phyloP scores from a whole-genome alignment of 768 basidiomycete species.

The Clathrus columnatus region DNA sequence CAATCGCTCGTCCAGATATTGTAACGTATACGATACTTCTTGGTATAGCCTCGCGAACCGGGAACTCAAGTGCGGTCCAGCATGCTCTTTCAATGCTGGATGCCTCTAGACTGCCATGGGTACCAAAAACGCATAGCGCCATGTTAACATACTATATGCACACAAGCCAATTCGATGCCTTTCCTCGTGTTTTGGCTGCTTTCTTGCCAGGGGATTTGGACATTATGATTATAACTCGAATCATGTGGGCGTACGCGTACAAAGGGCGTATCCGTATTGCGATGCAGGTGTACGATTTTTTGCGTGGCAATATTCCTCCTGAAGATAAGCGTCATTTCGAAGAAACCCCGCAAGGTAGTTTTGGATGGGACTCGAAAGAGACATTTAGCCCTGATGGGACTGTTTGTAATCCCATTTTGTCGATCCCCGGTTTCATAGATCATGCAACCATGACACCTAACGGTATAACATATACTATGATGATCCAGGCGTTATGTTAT shows the following conservation, averaged over 20 bases:
- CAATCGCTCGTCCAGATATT: conserved; percentile 44
- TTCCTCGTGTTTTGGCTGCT: conserved; percentile 46
- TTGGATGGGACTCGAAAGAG: conserved; percentile 1
- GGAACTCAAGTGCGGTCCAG: conserved; percentile 32
- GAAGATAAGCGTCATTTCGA: conserved; percentile 26
- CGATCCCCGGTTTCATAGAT: conserved; percentile 15
- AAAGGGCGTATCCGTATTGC: conserved; percentile 48
- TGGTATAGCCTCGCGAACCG: conserved; percentile 49
- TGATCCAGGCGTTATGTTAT: conserved; percentile 66
- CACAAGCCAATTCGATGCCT: conserved; percentile 38
- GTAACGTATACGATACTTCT: conserved; percentile 63
- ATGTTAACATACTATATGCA: conserved; percentile 48
- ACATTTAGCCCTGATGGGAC: neutral
- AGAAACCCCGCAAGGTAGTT: conserved; percentile 28
- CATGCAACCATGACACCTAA: conserved; percentile 41
- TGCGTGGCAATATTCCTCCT: conserved; percentile 44
- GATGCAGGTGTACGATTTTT: conserved; percentile 49
- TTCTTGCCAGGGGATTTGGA: conserved; percentile 52
- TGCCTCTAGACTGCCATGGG: conserved; percentile 45
- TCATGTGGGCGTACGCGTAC: conserved; percentile 59
- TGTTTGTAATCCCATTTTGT: conserved; percentile 13
- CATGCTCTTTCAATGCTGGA: conserved; percentile 48
- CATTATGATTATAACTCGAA: conserved; percentile 47
- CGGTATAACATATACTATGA: conserved; percentile 52
- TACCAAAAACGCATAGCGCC: conserved; percentile 53